These are phyloP conservation scores for Metschnikowia orientalis DNA, from an alignment of 805 yeast species.

Conservation along the genomic window DNA sequence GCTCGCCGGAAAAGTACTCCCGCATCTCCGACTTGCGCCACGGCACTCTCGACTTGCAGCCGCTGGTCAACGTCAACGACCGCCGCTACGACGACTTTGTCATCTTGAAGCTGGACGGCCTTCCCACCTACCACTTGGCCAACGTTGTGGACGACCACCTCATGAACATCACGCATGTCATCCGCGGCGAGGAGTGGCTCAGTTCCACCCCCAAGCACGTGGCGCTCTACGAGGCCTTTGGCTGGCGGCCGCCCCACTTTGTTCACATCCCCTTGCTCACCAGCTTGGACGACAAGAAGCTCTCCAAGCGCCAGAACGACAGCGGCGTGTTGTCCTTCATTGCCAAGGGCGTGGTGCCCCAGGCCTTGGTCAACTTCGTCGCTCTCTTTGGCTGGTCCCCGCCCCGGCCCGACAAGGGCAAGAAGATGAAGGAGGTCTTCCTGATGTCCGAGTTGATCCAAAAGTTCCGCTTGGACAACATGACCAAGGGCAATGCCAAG, in stretches of 20 bases:
- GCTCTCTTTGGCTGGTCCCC: constrained; percentile 97
- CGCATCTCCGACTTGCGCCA: constrained; percentile 69
- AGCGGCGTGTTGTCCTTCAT: constrained; percentile 60
- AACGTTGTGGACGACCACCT: constrained; percentile 92
- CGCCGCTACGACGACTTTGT: constrained; percentile 86
- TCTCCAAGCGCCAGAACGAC: constrained; percentile 85
- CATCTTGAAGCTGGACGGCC: constrained; percentile 83
- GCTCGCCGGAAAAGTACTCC: constrained; percentile 69
- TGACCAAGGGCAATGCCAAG: constrained; percentile 92
- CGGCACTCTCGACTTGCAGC: constrained; percentile 71
- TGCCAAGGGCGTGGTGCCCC: constrained; percentile 69
- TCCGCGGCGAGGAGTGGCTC: constrained; percentile 97
- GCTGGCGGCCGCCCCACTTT: constrained; percentile 77
- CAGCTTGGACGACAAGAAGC: constrained; percentile 63
- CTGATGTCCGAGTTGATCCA: constrained; percentile 47
- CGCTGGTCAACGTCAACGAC: constrained; percentile 68
- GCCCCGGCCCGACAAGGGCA: constrained; percentile 46
- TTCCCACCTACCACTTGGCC: constrained; percentile 96
- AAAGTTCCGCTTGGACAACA: constrained; percentile 59
- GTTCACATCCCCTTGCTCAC: constrained; percentile 91
- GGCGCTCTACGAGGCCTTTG: constrained; percentile 79
- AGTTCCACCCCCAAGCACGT: constrained; percentile 94
- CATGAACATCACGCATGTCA: constrained; percentile 90
- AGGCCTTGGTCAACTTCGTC: constrained; percentile 80
- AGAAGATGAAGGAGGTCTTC: constrained; percentile 49